Evolutionary conservation across 306 rosid species (phyloP), one percentile per base, ranked within the genome.

Genomic region (Rosa persica): DNA sequence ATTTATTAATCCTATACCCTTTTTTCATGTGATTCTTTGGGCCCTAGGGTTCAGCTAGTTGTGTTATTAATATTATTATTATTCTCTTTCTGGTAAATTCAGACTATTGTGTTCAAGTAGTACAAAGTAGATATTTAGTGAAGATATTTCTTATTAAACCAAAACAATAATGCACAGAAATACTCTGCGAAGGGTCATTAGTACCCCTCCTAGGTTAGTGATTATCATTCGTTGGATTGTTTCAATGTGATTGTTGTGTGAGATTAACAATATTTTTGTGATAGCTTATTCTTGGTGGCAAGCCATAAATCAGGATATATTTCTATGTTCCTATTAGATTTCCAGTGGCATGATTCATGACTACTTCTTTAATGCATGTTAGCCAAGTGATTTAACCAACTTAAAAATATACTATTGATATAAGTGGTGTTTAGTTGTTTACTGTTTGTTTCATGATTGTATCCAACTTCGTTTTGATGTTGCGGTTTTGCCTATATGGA

Each of bases 1-100:
- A 34, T 34, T 34, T 65, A 27, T 62, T 30, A 13, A 12, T 27
- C 65, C 11, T 57, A 1, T 57, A 25, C 4, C 8, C 13, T 34
- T 69, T 58, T 40, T 23, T 79, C n/a, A 40, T 78, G 52, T 87
- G 84, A 83, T 78, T 86, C 85, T 78, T 82, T 75, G 76, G 76
- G 47, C 70, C 69, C 42, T 55, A 36, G 51, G 70, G 74, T 77
- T 43, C 78, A 72, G 60, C 65, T 80, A 76, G 61, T 77, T 79
- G 64, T 46, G 73, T 46, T 74, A 16, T 66, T 66, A 30, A 2
- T 30, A 30, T 30, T 30, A 30, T 66, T 38, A 15, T 62, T 30
- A 4, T 34, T 13, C 3, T 30, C 11, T 64, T 5, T 30, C 0
- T 64, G 68, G 68, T 64, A 64, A 6, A 64, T 34, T 30, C 42